These are phyloP conservation scores for Syncephalis plumigaleata DNA, from an alignment of 371 early-diverging fungal genomes.

Conservation along the genomic window DNA sequence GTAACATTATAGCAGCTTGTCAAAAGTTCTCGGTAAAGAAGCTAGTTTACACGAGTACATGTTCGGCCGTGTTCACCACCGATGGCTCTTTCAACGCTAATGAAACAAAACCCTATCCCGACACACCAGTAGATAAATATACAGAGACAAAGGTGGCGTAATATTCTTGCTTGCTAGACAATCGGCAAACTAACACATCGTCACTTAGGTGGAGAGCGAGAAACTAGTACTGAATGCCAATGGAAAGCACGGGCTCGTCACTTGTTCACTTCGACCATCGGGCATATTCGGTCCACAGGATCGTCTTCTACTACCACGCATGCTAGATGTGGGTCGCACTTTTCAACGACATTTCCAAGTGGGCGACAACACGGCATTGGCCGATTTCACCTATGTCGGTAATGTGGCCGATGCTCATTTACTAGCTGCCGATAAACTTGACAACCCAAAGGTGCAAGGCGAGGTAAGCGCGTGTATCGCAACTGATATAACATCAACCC, in stretches of 20 bases:
- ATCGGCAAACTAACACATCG: slow-evolving; percentile 4
- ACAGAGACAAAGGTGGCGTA: slow-evolving; percentile 68
- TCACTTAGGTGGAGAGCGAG: slow-evolving; percentile 52
- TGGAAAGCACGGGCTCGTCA: slow-evolving; percentile 40
- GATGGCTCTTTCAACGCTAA: slow-evolving; percentile 56
- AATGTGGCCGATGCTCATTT: slow-evolving; percentile 85
- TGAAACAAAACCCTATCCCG: slow-evolving; percentile 56
- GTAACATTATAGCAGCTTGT: slow-evolving; percentile 68
- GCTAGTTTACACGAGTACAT: slow-evolving; percentile 73
- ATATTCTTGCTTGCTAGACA: neutral
- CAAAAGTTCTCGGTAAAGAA: slow-evolving; percentile 38
- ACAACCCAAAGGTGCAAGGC: slow-evolving; percentile 20
- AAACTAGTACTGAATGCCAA: slow-evolving; percentile 65
- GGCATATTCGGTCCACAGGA: slow-evolving; percentile 92
- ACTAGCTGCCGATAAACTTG: slow-evolving; percentile 64
- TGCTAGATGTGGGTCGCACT: slow-evolving; percentile 51
- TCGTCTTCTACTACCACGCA: slow-evolving; percentile 59
- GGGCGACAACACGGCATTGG: slow-evolving; percentile 69
- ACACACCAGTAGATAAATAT: slow-evolving; percentile 68
- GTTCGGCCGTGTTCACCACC: slow-evolving; percentile 78
- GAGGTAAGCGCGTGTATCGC: slow-evolving; percentile 16
- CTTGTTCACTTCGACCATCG: slow-evolving; percentile 70
- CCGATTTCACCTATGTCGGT: slow-evolving; percentile 89
- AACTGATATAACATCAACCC: neutral
- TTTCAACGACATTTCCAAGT: slow-evolving; percentile 62